Evolutionary conservation across 768 basidiomycete species (phyloP).

Genomic region (Naganishia vishniacii): DNA sequence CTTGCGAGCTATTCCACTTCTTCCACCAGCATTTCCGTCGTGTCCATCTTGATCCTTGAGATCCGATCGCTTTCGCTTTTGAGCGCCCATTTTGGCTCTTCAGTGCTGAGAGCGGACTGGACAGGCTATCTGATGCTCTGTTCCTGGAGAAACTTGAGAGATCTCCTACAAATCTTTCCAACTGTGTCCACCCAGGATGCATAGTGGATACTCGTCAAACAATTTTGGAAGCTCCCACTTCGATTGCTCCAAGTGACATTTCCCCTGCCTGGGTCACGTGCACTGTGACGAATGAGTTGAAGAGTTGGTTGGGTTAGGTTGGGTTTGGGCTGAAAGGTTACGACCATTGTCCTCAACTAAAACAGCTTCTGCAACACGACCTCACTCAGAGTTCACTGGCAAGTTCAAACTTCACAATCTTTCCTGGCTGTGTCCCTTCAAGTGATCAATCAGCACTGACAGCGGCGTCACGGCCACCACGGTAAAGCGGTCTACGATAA

Average conservation of each 20-base stretch:
- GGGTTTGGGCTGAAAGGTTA: too few relatives aligned
- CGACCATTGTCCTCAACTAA: too few relatives aligned
- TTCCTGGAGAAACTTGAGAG: not conserved
- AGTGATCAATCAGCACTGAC: too few relatives aligned
- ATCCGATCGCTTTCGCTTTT: constrained; percentile 15
- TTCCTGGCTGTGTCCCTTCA: too few relatives aligned
- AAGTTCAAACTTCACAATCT: too few relatives aligned
- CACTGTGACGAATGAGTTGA: too few relatives aligned
- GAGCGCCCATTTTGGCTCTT: not conserved
- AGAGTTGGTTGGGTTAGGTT: too few relatives aligned
- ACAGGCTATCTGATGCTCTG: not conserved
- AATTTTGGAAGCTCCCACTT: constrained; percentile 9
- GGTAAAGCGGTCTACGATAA: too few relatives aligned
- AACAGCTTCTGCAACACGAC: too few relatives aligned
- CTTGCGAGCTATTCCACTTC: not conserved
- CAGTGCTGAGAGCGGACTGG: not conserved
- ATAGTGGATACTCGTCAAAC: not conserved
- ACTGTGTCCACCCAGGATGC: not conserved
- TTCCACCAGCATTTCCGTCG: not conserved
- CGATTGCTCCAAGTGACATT: not conserved
- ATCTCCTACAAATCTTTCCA: not conserved
- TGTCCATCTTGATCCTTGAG: not conserved
- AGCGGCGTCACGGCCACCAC: too few relatives aligned
- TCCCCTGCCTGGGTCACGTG: constrained; percentile 15
- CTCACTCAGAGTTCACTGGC: too few relatives aligned